A percentile compares a stretch with the other conserved stretches of the same genome.
phyloP scores from a whole-genome alignment of 306 rosid species.

The Lathyrus tuberosus region DNA sequence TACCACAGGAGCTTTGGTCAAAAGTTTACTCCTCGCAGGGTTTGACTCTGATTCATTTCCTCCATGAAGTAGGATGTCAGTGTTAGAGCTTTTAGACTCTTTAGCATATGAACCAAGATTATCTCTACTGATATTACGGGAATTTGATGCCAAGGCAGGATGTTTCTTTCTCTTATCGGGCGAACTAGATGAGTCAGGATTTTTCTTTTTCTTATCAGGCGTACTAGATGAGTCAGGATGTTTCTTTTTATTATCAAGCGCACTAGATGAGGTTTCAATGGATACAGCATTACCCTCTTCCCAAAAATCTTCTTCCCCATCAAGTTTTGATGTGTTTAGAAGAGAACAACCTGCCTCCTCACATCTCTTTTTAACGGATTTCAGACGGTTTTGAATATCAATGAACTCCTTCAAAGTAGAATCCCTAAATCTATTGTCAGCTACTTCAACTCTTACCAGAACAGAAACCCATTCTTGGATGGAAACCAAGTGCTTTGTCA shows the following conservation, averaged over 20 bases:
- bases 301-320: conserved; percentile 79
- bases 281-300: conserved; percentile 65
- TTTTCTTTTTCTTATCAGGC: no score
- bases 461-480: conserved; percentile 84
- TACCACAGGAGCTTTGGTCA: conserved; percentile 81
- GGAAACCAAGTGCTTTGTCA: conserved; percentile 68
- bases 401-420: conserved; percentile 78
- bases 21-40: conserved; percentile 60
- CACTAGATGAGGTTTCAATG: conserved; percentile 33
- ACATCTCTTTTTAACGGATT: conserved; percentile 68
- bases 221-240: conserved; percentile 14
- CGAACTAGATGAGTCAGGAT: not conserved
- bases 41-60: conserved; percentile 45
- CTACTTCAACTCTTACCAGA: conserved; percentile 71
- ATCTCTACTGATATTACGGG: conserved; percentile 36
- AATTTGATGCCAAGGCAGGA: conserved; percentile 42
- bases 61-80: conserved; percentile 18
- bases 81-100: conserved; percentile 35
- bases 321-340: conserved; percentile 47
- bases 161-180: no score
- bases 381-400: conserved; percentile 65
- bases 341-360: conserved; percentile 79
- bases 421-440: conserved; percentile 74
- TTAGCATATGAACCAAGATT: conserved; percentile 36
- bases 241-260: conserved; percentile 29